phyloP scores from a whole-genome alignment of 805 yeast species.

The Candida odintsovae region DNA sequence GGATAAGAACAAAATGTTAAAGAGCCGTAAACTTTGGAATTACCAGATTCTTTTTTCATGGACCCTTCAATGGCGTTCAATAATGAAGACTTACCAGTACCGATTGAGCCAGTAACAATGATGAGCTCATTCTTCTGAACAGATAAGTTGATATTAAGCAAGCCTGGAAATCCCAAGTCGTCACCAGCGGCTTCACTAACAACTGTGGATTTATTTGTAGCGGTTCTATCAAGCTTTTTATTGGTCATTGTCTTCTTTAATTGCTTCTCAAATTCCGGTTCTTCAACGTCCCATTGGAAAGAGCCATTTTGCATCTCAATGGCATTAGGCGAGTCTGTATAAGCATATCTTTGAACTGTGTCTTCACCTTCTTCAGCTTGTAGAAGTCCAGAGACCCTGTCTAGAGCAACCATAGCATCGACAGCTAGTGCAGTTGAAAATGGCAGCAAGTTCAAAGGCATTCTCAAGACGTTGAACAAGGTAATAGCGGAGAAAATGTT shows the following conservation, averaged over 20 bases:
- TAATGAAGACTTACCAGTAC: conserved; percentile 76
- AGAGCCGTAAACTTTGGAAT: conserved; percentile 45
- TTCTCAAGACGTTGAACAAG: conserved; percentile 55
- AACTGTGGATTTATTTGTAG: background rate
- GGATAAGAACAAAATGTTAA: conserved; percentile 58
- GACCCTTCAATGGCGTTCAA: conserved; percentile 67
- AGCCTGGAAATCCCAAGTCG: conserved; percentile 34
- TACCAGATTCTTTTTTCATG: conserved; percentile 54
- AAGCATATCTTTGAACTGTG: conserved; percentile 23
- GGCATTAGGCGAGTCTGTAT: conserved; percentile 37
- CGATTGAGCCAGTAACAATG: conserved; percentile 74
- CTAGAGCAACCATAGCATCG: conserved; percentile 56
- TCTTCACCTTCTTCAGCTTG: conserved; percentile 34
- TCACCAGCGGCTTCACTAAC: conserved; percentile 4
- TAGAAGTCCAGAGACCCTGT: conserved; percentile 43
- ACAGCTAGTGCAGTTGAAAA: conserved; percentile 54
- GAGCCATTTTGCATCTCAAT: conserved; percentile 39
- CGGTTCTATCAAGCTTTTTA: background rate
- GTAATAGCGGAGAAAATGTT: conserved; percentile 66
- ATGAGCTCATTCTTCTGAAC: conserved; percentile 64
- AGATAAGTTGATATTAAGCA: conserved; percentile 42
- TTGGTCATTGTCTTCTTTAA: background rate
- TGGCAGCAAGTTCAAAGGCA: conserved; percentile 61
- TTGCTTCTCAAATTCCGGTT: conserved; percentile 9
- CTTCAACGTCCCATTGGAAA: conserved; percentile 50